These are phyloP conservation scores for Quercus parvula DNA, from an alignment of 306 rosid genomes.

Conservation along the genomic window DNA sequence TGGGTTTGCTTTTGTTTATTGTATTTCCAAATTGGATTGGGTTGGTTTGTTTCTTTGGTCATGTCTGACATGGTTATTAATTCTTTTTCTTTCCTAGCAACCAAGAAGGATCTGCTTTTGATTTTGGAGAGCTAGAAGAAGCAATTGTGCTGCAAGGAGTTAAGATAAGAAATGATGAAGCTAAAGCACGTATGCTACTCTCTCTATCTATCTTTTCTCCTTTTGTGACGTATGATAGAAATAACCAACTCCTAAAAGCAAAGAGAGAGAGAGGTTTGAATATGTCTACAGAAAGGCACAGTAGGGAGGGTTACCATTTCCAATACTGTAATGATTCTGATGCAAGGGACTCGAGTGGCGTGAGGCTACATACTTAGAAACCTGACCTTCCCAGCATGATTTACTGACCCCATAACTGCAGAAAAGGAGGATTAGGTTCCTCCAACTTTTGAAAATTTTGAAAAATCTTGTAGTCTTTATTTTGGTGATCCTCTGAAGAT, in stretches of 20 bases:
- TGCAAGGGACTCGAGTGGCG: conserved; percentile 44
- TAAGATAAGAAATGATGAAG: conserved; percentile 70
- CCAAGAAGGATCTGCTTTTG: conserved; percentile 69
- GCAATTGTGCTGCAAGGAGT: conserved; percentile 81
- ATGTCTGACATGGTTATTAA: conserved; percentile 2
- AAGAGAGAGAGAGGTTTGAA: conserved; percentile 40
- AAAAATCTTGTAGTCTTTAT: conserved; percentile 24
- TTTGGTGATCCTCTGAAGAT: conserved; percentile 50
- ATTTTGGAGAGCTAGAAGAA: conserved; percentile 93
- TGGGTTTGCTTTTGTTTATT: neutral
- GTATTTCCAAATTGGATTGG: neutral
- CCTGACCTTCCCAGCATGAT: conserved; percentile 45
- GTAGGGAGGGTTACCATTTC: conserved; percentile 42
- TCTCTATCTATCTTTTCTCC: neutral
- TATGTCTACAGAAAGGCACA: conserved; percentile 33
- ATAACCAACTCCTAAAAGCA: conserved; percentile 39
- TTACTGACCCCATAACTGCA: conserved; percentile 78
- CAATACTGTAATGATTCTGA: conserved; percentile 50
- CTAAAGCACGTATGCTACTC: conserved; percentile 57
- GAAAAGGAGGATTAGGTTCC: conserved; percentile 64
- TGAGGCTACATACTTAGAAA: conserved; percentile 62
- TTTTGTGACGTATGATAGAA: conserved; percentile 41
- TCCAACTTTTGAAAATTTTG: conserved; percentile 13
- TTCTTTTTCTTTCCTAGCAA: conserved; percentile 34
- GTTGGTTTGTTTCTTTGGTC: neutral